Conservation (phyloP, 257 asterid species). For the Prunella vulgaris region DNA sequence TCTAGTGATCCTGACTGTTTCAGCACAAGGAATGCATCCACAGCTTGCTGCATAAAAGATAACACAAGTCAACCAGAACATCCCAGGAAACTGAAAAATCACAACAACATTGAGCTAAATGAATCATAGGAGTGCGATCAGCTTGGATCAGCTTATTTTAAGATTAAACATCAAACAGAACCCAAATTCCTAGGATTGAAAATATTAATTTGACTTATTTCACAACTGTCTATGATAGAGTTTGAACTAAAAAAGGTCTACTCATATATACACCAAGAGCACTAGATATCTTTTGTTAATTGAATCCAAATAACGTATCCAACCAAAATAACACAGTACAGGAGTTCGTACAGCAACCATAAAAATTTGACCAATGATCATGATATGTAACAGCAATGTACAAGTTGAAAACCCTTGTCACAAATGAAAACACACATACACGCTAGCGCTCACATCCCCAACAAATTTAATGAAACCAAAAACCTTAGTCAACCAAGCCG, state of each 20-base stretch:
- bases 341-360: neutral
- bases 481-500: neutral
- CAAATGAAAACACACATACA: neutral
- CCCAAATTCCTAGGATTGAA: neutral
- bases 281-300: neutral
- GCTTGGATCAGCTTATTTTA: no score
- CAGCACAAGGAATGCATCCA: slow-evolving; percentile 46
- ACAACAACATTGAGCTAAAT: slow-evolving; percentile 9
- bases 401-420: neutral
- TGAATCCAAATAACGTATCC: neutral
- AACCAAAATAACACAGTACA: neutral
- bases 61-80: slow-evolving; percentile 15
- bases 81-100: neutral
- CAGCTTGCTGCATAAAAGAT: slow-evolving; percentile 52
- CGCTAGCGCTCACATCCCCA: neutral
- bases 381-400: neutral
- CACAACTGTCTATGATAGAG: neutral
- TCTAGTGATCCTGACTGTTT: slow-evolving; percentile 48
- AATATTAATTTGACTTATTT: neutral
- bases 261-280: neutral
- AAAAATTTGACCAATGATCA: slow-evolving; percentile 10
- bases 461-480: neutral
- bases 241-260: neutral
- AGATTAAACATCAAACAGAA: no score
- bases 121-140: no score